Conservation (phyloP, 2,329 filamentous ascomycete genomes). For the Talaromyces atroroseus region DNA sequence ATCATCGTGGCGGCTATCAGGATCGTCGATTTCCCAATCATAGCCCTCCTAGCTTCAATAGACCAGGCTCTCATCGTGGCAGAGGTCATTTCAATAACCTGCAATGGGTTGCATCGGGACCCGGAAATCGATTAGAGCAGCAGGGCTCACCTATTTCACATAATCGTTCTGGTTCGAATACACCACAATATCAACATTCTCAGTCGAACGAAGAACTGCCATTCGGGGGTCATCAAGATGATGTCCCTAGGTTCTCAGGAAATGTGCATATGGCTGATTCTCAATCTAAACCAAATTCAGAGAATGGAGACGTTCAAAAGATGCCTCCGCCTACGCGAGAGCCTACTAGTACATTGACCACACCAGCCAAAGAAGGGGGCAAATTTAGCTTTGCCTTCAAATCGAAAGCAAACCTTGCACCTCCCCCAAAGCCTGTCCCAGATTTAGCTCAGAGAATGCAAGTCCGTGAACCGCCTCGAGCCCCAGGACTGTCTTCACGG, state of each 20-base stretch:
- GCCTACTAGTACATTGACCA: constrained; percentile 48
- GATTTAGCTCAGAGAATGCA: constrained; percentile 47
- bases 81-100: constrained; percentile 60
- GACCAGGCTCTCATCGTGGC: constrained; percentile 45
- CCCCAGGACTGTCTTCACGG: constrained; percentile 34
- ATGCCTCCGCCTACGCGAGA: constrained; percentile 54
- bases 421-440: constrained; percentile 47
- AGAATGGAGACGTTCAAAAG: constrained; percentile 39
- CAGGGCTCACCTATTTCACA: constrained; percentile 36
- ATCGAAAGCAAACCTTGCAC: constrained; percentile 58
- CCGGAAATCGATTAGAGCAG: constrained; percentile 47
- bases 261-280: constrained; percentile 62
- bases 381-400: constrained; percentile 97
- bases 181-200: constrained; percentile 19
- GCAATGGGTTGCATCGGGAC: constrained; percentile 62
- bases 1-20: constrained; percentile 56
- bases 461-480: constrained; percentile 35
- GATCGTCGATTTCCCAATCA: constrained; percentile 42
- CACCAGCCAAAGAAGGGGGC: constrained; percentile 46
- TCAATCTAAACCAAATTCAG: constrained; percentile 42
- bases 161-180: constrained; percentile 23
- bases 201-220: constrained; percentile 26
- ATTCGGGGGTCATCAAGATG: constrained; percentile 25
- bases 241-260: constrained; percentile 50
- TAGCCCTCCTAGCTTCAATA: constrained; percentile 44